phyloP scores from a whole-genome alignment of 2,329 filamentous ascomycete genomes.

The Mycosphaerella sp. region DNA sequence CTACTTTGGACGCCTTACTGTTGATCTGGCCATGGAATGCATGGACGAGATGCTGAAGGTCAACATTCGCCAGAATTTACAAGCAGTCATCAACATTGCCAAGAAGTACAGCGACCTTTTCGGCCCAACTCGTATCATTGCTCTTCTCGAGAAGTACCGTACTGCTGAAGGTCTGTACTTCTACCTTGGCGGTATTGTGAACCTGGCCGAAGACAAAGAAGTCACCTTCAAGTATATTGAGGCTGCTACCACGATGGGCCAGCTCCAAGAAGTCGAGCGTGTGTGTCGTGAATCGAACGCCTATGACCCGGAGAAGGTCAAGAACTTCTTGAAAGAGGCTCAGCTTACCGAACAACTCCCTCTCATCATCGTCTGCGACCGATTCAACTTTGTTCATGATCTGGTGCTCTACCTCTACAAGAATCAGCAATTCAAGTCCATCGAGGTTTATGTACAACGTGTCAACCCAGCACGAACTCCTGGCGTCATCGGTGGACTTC shows the following conservation, averaged over 20 bases:
- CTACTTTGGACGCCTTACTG: conserved; percentile 90
- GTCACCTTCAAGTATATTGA: conserved; percentile 99
- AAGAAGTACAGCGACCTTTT: conserved; percentile 98
- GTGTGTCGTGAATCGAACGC: conserved; percentile 75
- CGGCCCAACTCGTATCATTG: conserved; percentile 78
- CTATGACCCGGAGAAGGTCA: conserved; percentile 92
- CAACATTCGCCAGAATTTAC: conserved; percentile 96
- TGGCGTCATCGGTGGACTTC: conserved; percentile 82
- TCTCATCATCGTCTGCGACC: conserved; percentile 95
- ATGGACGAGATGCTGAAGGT: conserved; percentile 92
- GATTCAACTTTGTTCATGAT: conserved; percentile 99
- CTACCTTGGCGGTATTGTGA: conserved; percentile 96
- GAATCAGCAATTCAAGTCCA: conserved; percentile 98
- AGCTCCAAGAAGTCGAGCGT: conserved; percentile 92
- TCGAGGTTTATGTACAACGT: conserved; percentile 95
- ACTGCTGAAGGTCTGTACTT: conserved; percentile 96
- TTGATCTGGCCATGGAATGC: conserved; percentile 91
- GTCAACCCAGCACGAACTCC: conserved; percentile 90
- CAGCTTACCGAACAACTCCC: conserved; percentile 87
- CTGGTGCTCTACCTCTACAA: conserved; percentile 95
- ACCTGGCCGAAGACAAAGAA: conserved; percentile 88
- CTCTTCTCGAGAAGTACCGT: conserved; percentile 95
- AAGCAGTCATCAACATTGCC: conserved; percentile 88
- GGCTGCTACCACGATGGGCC: conserved; percentile 85
- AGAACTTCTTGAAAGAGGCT: conserved; percentile 99